Evolutionary conservation across 176 grass and related monocot species (phyloP), one percentile per base, ranked within the genome.

Genomic region (Carex littledalei): DNA sequence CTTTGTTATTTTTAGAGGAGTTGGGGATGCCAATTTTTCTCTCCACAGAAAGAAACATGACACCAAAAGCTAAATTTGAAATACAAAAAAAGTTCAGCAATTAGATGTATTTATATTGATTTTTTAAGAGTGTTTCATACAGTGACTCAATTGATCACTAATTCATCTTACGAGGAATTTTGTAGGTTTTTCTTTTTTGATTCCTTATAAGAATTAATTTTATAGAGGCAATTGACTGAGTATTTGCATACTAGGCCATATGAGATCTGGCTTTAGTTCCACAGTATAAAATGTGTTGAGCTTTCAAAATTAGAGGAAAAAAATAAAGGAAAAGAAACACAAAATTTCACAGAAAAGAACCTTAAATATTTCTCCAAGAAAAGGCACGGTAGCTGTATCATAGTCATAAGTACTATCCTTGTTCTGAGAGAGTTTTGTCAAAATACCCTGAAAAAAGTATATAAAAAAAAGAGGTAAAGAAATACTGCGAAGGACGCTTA

Each of bases 281-380:
- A 43, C 34, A 77, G 20, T 77, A 3, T 77, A 10, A 6, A 53
- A 53, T 18, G 12, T 0, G 49, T 77, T 77, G 17, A 47, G 17
- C n/a, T 77, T n/a, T 43, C 17, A 39, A 84, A 47, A 43, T 13
- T 35, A 66, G 15, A 37, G 84, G 54, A 61, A 17, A 85, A 39
- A 32, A 15, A 41, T 61, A 41, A 8, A 8, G 13, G 8, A 8
- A 10, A 15, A 43, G 65, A 86, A 67, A 54, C 80, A 67, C 85
- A 32, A 39, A 32, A 70, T 81, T 20, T n/a, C 81, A 66, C 45
- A 39, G 82, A 77, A 56, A 62, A 4, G 56, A 78, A 98, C 96
- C 93, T 98, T 98, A 72, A 95, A 91, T 52, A 95, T 61, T 89
- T 98, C 96, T 73, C 88, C 96, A 16, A 98, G 88, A 90, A 98